phyloP scores from a whole-genome alignment of 2,329 filamentous ascomycete species.

The Penicillium sp. region DNA sequence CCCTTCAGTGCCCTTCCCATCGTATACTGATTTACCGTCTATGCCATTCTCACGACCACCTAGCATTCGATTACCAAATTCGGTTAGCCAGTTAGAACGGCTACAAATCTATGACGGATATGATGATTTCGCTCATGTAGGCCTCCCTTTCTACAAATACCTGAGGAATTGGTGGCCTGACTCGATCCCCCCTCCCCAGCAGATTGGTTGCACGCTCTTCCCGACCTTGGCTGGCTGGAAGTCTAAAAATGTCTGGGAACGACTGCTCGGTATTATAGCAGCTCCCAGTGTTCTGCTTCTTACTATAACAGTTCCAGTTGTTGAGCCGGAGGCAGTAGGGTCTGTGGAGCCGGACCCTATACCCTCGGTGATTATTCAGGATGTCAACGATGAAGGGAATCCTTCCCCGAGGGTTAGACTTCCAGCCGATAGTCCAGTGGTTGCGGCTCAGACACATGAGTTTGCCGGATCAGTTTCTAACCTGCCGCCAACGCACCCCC shows the following conservation, averaged over 20 bases:
- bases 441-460: conserved; percentile 23
- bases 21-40: conserved; percentile 60
- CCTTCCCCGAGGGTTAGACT: conserved; percentile 31
- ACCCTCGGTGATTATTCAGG: conserved; percentile 24
- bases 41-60: conserved; percentile 48
- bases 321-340: conserved; percentile 65
- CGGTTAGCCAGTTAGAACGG: conserved; percentile 35
- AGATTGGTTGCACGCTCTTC: conserved; percentile 73
- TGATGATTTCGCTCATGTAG: conserved; percentile 40
- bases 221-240: conserved; percentile 81
- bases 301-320: conserved; percentile 85
- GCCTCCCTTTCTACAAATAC: conserved; percentile 34
- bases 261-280: conserved; percentile 74
- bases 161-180: conserved; percentile 78
- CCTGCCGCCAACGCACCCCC: conserved; percentile 7
- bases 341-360: conserved; percentile 43
- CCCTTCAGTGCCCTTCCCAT: conserved; percentile 64
- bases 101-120: conserved; percentile 32
- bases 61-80: conserved; percentile 55
- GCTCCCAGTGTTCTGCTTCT: conserved; percentile 88
- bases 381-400: conserved; percentile 15
- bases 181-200: conserved; percentile 65
- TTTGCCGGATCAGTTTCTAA: conserved; percentile 4
- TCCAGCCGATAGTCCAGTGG: conserved; percentile 38
- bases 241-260: conserved; percentile 81